These are phyloP conservation scores for Perkinsela sp. DNA, from an alignment of 208 protist genomes.

Conservation along the genomic window DNA sequence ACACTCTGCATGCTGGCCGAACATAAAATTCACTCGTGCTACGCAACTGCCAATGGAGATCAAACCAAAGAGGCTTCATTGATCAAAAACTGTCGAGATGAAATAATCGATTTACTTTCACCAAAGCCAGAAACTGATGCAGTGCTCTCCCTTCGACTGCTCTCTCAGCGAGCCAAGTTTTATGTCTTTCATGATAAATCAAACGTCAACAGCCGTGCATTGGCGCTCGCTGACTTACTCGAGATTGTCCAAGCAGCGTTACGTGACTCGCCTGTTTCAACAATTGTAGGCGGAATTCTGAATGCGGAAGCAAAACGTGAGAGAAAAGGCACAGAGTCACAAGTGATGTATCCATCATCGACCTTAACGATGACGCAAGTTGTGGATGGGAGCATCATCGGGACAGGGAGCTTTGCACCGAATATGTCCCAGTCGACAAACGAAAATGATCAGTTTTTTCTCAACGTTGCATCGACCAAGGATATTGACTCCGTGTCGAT, in stretches of 20 bases:
- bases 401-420: no score
- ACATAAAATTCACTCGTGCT: background rate
- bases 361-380: background rate
- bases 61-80: background rate
- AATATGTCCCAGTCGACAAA: no score
- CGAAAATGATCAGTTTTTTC: background rate
- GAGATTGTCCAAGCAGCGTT: background rate
- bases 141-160: background rate
- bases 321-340: background rate
- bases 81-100: background rate
- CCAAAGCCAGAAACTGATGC: background rate
- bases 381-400: background rate
- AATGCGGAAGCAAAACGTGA: background rate
- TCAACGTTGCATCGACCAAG: no score
- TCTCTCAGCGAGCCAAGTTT: background rate
- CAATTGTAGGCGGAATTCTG: background rate
- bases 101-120: background rate
- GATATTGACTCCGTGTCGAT: background rate
- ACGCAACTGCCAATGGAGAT: background rate
- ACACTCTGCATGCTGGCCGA: background rate
- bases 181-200: background rate
- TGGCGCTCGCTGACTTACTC: background rate
- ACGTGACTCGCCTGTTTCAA: background rate
- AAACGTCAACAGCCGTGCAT: background rate
- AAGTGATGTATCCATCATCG: background rate